Conservation (phyloP, 2,329 filamentous ascomycete genomes). For the Canariomyces notabilis region DNA sequence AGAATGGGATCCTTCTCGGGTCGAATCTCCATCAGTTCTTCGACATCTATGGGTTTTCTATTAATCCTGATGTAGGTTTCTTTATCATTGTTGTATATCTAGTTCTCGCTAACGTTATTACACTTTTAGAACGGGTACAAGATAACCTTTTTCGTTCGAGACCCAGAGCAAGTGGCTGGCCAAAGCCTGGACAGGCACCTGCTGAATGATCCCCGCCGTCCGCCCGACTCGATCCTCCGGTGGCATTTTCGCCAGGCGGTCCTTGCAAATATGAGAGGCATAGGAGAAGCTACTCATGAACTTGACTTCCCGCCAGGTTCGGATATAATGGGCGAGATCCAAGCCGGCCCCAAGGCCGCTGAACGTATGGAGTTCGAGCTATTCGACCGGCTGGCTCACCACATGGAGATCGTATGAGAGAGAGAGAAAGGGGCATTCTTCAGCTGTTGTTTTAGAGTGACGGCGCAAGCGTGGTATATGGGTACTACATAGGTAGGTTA, state of each 20-base stretch:
- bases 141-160: background rate
- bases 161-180: background rate
- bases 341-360: slow-evolving; percentile 1
- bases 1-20: slow-evolving; percentile 3
- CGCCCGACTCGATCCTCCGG: background rate
- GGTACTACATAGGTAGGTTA: no score
- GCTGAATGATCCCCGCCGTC: slow-evolving; percentile 1
- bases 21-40: background rate
- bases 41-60: background rate
- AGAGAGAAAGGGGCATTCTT: no score
- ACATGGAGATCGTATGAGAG: background rate
- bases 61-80: slow-evolving; percentile 8
- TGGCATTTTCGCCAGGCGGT: slow-evolving; percentile 9
- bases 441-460: no score
- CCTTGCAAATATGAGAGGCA: slow-evolving; percentile 3
- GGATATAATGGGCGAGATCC: slow-evolving; percentile 5
- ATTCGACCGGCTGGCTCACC: slow-evolving; percentile 3
- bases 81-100: background rate
- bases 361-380: slow-evolving; percentile 8
- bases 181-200: background rate
- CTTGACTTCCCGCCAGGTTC: slow-evolving; percentile 2
- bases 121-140: slow-evolving; percentile 3
- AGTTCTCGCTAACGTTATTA: background rate
- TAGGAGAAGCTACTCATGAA: background rate
- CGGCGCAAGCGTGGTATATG: no score